Percentiles rank a stretch among this genome's conserved stretches.
Evolutionary conservation across 2,329 filamentous ascomycete genomes (phyloP).

Genomic region (Ceratocystis cubensis): DNA sequence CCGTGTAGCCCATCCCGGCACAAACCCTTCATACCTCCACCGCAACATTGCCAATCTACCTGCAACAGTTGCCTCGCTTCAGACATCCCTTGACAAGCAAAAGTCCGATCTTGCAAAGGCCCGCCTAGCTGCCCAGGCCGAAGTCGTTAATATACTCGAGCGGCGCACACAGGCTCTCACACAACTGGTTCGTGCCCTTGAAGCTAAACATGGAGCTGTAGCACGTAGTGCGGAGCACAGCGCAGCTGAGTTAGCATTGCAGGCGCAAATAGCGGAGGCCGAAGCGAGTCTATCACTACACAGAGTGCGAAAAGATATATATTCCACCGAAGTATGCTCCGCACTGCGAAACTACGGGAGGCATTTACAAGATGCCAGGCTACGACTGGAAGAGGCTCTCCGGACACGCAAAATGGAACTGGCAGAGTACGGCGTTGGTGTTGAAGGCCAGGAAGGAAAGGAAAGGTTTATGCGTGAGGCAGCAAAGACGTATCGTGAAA

Average conservation of each 20-base stretch:
- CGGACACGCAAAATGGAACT: conserved; percentile 34
- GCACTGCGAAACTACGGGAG: conserved; percentile 37
- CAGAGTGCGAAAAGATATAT: conserved; percentile 32
- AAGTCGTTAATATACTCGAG: conserved; percentile 25
- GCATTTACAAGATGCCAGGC: conserved; percentile 39
- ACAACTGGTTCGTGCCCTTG: conserved; percentile 38
- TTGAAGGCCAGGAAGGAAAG: conserved; percentile 30
- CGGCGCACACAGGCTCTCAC: conserved; percentile 31
- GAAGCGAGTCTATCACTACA: conserved; percentile 30
- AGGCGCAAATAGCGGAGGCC: conserved; percentile 33
- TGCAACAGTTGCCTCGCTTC: conserved; percentile 30
- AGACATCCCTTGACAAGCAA: conserved; percentile 26
- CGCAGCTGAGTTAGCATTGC: conserved; percentile 34
- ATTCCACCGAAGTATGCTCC: conserved; percentile 33
- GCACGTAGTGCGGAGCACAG: conserved; percentile 41
- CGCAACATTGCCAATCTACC: conserved; percentile 41
- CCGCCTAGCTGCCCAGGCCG: conserved; percentile 31
- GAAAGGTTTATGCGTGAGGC: conserved; percentile 42
- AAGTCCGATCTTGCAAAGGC: conserved; percentile 29
- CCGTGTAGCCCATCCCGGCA: conserved; percentile 35
- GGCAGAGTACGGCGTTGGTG: conserved; percentile 37
- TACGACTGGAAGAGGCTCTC: conserved; percentile 35
- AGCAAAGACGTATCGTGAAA: conserved; percentile 39
- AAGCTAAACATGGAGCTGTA: conserved; percentile 42
- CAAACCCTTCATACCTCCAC: conserved; percentile 46